phyloP scores from a whole-genome alignment of 208 protist species.

The Crithidia fasciculata region DNA sequence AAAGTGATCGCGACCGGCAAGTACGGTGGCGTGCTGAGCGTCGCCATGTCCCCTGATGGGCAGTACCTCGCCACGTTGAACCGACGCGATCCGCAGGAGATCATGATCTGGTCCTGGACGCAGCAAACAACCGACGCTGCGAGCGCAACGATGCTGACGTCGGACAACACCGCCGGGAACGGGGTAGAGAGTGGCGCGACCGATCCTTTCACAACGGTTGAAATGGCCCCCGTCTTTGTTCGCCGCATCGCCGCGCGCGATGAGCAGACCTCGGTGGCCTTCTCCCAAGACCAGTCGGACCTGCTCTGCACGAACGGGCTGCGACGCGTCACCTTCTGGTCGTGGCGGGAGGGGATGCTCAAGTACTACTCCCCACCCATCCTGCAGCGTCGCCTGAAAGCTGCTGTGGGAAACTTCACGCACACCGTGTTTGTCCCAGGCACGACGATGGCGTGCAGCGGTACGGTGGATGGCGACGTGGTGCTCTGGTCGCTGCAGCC shows the following conservation, averaged over 20 bases:
- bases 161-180: too few relatives aligned
- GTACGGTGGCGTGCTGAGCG: constrained; percentile 84
- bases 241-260: constrained; percentile 80
- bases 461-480: constrained; percentile 93
- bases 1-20: constrained; percentile 76
- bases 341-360: constrained; percentile 70
- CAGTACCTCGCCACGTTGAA: constrained; percentile 92
- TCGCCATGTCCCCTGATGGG: constrained; percentile 90
- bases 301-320: constrained; percentile 91
- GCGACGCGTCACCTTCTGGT: constrained; percentile 93
- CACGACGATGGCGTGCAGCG: constrained; percentile 86
- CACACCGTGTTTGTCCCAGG: constrained; percentile 89
- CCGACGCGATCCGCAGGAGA: constrained; percentile 75
- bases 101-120: constrained; percentile 94
- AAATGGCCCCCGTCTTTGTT: constrained; percentile 65
- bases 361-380: constrained; percentile 93
- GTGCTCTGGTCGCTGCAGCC: constrained; percentile 90
- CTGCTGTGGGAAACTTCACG: constrained; percentile 90
- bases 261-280: constrained; percentile 88
- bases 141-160: constrained; percentile 30
- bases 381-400: constrained; percentile 61
- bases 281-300: constrained; percentile 75
- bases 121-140: constrained; percentile 10
- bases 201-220: constrained; percentile 14
- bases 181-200: neutral